These are phyloP conservation scores for Colletotrichum sp. DNA, from an alignment of 2,329 filamentous ascomycete genomes.

Conservation along the genomic window DNA sequence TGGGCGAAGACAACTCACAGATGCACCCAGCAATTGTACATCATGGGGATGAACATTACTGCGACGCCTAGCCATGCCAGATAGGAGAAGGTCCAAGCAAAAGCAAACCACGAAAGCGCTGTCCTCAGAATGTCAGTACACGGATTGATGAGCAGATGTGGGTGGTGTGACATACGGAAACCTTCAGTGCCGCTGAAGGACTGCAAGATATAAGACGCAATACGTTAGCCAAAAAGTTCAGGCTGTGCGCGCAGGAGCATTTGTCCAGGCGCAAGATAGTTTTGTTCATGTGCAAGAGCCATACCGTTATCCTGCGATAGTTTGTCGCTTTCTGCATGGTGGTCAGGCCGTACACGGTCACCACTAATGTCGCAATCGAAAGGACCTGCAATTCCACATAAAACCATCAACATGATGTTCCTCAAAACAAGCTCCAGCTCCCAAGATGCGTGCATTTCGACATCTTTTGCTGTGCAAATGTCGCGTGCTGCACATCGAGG, in stretches of 20 bases:
- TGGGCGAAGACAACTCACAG: background rate
- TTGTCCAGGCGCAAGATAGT: background rate
- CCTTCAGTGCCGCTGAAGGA: conserved; percentile 22
- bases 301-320: conserved; percentile 24
- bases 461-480: background rate
- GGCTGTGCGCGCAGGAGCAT: background rate
- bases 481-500: background rate
- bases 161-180: conserved; percentile 20
- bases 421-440: background rate
- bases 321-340: conserved; percentile 21
- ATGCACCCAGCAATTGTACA: conserved; percentile 26
- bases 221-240: background rate
- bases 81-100: conserved; percentile 23
- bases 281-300: background rate
- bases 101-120: conserved; percentile 23
- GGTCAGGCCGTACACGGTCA: conserved; percentile 20
- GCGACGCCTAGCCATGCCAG: conserved; percentile 22
- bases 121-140: background rate
- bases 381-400: background rate
- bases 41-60: conserved; percentile 18
- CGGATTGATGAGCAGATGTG: background rate
- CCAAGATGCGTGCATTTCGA: background rate
- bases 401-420: background rate
- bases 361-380: conserved; percentile 17
- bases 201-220: background rate